phyloP scores from a whole-genome alignment of 768 basidiomycete species.

The Rhodotorula sphaerocarpa region DNA sequence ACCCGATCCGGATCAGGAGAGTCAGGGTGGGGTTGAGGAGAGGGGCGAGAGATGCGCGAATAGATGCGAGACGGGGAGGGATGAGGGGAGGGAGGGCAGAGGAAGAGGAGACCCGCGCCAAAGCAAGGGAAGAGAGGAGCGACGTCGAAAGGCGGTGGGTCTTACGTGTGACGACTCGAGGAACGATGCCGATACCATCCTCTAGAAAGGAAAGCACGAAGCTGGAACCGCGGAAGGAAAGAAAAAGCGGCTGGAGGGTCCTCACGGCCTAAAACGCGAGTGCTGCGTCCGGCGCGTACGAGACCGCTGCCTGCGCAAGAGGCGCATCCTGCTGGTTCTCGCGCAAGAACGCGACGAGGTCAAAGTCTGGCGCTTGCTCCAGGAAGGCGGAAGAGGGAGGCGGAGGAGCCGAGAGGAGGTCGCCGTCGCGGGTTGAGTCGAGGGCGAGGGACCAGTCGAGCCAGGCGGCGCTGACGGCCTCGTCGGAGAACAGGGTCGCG shows the following conservation, averaged over 20 bases:
- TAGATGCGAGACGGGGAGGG: background rate
- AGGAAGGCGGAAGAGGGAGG: too few species aligned
- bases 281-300: slow-evolving; percentile 2
- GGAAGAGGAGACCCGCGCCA: background rate
- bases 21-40: background rate
- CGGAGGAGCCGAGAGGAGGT: background rate
- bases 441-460: slow-evolving; percentile 13
- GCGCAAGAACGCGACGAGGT: slow-evolving; percentile 26
- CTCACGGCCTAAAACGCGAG: background rate
- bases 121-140: background rate
- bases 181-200: too few species aligned
- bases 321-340: slow-evolving; percentile 5
- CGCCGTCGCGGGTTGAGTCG: too few species aligned
- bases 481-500: background rate
- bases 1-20: background rate
- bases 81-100: background rate
- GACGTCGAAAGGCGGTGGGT: too few species aligned
- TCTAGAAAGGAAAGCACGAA: background rate
- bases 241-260: too few species aligned
- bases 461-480: slow-evolving; percentile 14
- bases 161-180: too few species aligned
- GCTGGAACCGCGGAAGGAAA: background rate
- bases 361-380: slow-evolving; percentile 4
- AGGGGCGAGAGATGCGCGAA: background rate
- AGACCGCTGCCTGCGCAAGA: slow-evolving; percentile 13